phyloP scores from a whole-genome alignment of 2,329 filamentous ascomycete genomes.

The Daldinia eschscholtzii region DNA sequence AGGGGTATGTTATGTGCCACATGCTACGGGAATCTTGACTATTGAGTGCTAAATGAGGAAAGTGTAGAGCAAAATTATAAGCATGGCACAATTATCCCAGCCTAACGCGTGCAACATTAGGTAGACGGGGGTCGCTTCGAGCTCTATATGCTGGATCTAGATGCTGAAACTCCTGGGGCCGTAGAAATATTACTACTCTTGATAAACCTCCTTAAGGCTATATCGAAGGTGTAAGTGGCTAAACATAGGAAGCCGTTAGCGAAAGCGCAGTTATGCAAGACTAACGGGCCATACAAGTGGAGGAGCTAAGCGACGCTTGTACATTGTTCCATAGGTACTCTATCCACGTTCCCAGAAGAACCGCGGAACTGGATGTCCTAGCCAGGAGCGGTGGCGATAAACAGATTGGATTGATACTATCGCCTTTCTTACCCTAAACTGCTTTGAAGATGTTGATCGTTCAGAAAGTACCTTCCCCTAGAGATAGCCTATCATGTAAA shows the following conservation, averaged over 20 bases:
- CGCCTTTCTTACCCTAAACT: not conserved
- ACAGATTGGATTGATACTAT: not conserved
- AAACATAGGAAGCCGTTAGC: not conserved
- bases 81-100: conserved; percentile 3
- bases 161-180: not conserved
- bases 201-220: conserved; percentile 13
- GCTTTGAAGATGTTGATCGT: not conserved
- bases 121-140: not conserved
- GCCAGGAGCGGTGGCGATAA: not conserved
- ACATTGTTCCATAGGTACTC: not conserved
- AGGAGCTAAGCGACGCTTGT: not conserved
- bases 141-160: not conserved
- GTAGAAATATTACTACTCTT: conserved; percentile 1
- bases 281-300: conserved; percentile 8
- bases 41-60: conserved; percentile 12
- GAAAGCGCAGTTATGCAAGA: not conserved
- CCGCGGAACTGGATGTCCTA: not conserved
- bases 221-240: conserved; percentile 7
- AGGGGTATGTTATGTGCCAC: too few species aligned
- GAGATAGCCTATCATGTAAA: not conserved
- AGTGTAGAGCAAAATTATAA: conserved; percentile 4
- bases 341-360: not conserved
- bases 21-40: too few species aligned
- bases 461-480: not conserved
- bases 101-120: not conserved